These are phyloP conservation scores for Eucommia ulmoides DNA, from an alignment of 257 asterid species.

Conservation along the genomic window DNA sequence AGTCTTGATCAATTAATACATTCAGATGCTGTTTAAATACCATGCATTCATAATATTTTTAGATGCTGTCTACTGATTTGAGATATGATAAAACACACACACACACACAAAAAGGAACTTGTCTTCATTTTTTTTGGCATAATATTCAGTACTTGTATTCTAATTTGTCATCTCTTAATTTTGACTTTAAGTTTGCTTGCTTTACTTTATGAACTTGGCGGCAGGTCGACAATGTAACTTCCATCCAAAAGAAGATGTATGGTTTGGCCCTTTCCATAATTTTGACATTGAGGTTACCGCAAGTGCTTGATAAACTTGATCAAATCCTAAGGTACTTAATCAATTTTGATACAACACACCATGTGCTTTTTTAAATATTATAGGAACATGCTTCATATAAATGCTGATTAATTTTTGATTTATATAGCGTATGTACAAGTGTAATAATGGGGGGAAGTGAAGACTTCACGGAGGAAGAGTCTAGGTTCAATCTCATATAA, in stretches of 20 bases:
- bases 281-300: constrained; percentile 76
- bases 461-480: constrained; percentile 84
- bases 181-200: neutral
- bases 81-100: no score
- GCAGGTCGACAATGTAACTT: constrained; percentile 70
- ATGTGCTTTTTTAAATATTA: neutral
- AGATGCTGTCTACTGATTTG: no score
- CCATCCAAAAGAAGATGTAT: constrained; percentile 58
- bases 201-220: constrained; percentile 8
- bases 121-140: no score
- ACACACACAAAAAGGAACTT: no score
- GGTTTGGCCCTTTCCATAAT: constrained; percentile 81
- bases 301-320: constrained; percentile 87
- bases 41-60: no score
- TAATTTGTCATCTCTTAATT: no score
- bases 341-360: constrained; percentile 2
- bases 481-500: constrained; percentile 47
- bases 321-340: constrained; percentile 69
- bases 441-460: constrained; percentile 74
- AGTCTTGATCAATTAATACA: no score
- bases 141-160: no score
- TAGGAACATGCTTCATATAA: neutral
- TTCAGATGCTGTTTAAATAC: no score
- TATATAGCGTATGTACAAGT: constrained; percentile 68
- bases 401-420: constrained; percentile 13